Base-by-base conservation (phyloP, 108 stramenopile genomes). In the Fistulifera pelliculosa region DNA sequence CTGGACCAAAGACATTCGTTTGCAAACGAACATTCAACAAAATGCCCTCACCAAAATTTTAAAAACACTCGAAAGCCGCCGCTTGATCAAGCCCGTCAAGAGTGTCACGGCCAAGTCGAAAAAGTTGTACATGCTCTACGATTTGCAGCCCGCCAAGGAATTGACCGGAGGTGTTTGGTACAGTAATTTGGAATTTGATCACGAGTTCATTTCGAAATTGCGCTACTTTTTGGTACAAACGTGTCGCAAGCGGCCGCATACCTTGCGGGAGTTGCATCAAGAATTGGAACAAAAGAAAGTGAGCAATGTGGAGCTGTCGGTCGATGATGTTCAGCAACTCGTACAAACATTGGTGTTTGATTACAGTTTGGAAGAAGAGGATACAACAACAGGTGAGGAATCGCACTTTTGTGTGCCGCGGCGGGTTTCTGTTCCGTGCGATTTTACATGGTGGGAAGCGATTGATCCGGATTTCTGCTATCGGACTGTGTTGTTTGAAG, bases 161-260 rank as follows among this genome's bases (percentile, higher is more conserved):
- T 67, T 97, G 21, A 99, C 96, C 8, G 98, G 98, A 43, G 98
- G 98, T 10, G 93, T 96, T 8, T 99, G 98, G 98, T 94, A 94
- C 66, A 77, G 79, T 49, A 94, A 96, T 14, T 83, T 87, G 26
- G 96, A 98, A 60, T 99, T 97, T 65, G 96, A 99, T 73, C 93
- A 95, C 58, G 96, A 95, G 49, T 99, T 99, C 58, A 94, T 99
- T 49, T 67, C 83, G 8, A 90, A 94, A 25, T 62, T 98, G n/a
- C 68, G 91, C 1, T 74, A 75, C 23, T 93, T 93, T 55, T 94
- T 40, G 65, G 90, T 56, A 31, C 57, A 75, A 17, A 56, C 83
- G 56, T 85, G 84, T 63, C 68, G 75, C 0, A 81, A 80, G 14
- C 56, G 62, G 38, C 80, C 81, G n/a, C 79, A 81, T 11, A 80